Base-by-base conservation (phyloP, 2,329 filamentous ascomycete species). In the Dothideomycetes sp. region DNA sequence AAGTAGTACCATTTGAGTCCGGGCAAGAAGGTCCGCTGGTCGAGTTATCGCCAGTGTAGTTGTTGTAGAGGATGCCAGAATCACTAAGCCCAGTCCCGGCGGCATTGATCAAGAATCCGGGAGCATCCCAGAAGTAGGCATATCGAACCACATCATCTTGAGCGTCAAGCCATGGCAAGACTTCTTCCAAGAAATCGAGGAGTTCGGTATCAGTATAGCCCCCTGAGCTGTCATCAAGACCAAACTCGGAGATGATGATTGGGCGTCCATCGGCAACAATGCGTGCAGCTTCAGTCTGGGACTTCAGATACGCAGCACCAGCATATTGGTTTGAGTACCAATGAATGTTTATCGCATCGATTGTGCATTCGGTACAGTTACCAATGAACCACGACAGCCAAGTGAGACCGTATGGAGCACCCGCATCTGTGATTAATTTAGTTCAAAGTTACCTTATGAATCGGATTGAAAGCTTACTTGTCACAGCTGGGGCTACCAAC, bases 281-380 rank as follows among this genome's bases (percentile, higher is more conserved):
- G 3, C 32, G 31, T 4, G 47, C 47, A n/a, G 38, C 32, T 30
- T 49, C 16, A 16, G 53, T 44, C 70, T 73, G 77, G 53, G 78
- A 45, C 22, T 58, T 53, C 37, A 54, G 45, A 42, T 52, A 54
- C 22, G 27, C 40, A 0, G 51, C 53, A 19, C 54, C 55, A 24
- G 54, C 55, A 30, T 48, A 52, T 16, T 45, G 41, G 43, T 53
- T 50, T 32, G 34, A 42, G 61, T 81, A 81, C 73, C 75, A 79
- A 58, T 81, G 77, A 22, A 73, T 60, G 51, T 67, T 64, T 59
- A 75, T 73, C 54, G 77, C 78, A 57, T 79, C 73, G 43, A 69
- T 63, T 16, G 60, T 48, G 62, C 77, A 80, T 31, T 44, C 52
- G 31, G 61, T 53, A 57, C 76, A 80, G 5, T 66, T 66, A 2